phyloP scores from a whole-genome alignment of 352 stramenopile species.

The Phytophthora foliorum region DNA sequence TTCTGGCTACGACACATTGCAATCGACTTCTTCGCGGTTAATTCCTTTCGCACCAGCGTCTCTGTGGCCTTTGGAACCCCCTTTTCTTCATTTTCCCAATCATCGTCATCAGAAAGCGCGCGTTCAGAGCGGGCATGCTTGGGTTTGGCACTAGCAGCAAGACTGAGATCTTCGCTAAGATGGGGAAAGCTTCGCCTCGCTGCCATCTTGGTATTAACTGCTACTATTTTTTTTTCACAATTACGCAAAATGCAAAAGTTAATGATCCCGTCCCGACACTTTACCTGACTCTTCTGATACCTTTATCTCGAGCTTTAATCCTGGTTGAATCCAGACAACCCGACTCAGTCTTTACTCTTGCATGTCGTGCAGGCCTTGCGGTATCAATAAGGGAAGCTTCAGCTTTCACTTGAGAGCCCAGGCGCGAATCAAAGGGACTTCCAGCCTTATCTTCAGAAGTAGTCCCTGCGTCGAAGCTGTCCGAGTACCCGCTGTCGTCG shows the following conservation, averaged over 20 bases:
- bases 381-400: neutral
- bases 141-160: constrained; percentile 16
- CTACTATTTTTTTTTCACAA: constrained; percentile 1
- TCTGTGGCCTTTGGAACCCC: constrained; percentile 10
- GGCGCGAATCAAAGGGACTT: neutral
- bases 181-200: constrained; percentile 20
- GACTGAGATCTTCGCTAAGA: constrained; percentile 4
- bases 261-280: neutral
- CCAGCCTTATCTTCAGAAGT: neutral
- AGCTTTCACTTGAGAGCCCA: neutral
- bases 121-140: neutral
- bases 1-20: neutral
- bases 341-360: neutral
- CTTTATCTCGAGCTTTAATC: constrained; percentile 7
- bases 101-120: constrained; percentile 10
- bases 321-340: neutral
- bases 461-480: neutral
- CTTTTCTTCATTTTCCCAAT: constrained; percentile 34
- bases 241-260: neutral
- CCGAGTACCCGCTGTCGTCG: neutral
- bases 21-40: neutral
- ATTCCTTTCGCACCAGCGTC: neutral
- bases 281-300: constrained; percentile 1
- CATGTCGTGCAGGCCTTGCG: neutral
- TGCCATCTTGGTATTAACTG: constrained; percentile 15